Percentiles rank a stretch among this genome's conserved stretches.
Conservation (phyloP, 805 yeast species). For the Hanseniaspora occidentalis region DNA sequence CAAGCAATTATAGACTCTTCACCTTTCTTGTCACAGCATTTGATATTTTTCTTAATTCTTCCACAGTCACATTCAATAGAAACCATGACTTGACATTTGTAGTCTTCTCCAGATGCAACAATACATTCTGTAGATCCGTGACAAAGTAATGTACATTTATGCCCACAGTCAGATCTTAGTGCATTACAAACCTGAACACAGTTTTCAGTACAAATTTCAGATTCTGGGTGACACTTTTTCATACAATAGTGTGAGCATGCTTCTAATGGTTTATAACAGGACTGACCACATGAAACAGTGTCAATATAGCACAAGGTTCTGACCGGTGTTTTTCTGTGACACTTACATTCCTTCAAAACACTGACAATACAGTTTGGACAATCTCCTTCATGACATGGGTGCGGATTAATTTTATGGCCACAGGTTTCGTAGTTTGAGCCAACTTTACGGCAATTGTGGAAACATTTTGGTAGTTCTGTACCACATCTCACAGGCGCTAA, state of each 20-base stretch:
- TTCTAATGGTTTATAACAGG: conserved; percentile 39
- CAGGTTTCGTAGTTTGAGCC: conserved; percentile 31
- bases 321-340: conserved; percentile 40
- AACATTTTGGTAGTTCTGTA: conserved; percentile 50
- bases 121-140: conserved; percentile 44
- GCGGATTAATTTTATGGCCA: conserved; percentile 62
- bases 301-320: conserved; percentile 59
- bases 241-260: conserved; percentile 43
- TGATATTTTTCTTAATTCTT: conserved; percentile 20
- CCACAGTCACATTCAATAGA: conserved; percentile 55
- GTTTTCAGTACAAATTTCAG: conserved; percentile 38
- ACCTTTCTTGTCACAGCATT: conserved; percentile 24
- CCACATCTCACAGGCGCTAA: conserved; percentile 85
- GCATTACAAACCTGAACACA: conserved; percentile 54
- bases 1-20: conserved; percentile 34
- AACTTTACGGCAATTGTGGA: conserved; percentile 47
- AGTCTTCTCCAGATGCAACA: conserved; percentile 25
- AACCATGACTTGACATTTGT: conserved; percentile 40
- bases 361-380: conserved; percentile 72
- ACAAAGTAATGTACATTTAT: conserved; percentile 49
- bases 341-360: conserved; percentile 45
- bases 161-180: conserved; percentile 48
- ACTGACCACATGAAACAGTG: conserved; percentile 54
- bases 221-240: conserved; percentile 42
- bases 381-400: conserved; percentile 52